Evolutionary conservation across 495 filamentous ascomycete species (phyloP).

Genomic region (Opeltia flavorubescens): DNA sequence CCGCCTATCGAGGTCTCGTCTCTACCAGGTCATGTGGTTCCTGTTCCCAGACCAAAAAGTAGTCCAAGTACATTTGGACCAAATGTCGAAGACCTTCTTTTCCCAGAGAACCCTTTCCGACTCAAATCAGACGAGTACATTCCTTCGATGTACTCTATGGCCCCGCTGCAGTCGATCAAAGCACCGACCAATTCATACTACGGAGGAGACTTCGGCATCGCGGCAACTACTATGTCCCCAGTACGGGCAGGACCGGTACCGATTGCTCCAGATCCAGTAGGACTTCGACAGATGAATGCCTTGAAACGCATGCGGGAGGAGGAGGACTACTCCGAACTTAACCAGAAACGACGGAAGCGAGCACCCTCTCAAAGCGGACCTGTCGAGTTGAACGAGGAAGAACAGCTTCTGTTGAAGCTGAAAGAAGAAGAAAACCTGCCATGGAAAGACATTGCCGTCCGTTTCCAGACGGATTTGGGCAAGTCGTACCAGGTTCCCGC

Average conservation of each 20-base stretch:
- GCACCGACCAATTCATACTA: conserved; percentile 10
- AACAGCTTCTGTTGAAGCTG: conserved; percentile 49
- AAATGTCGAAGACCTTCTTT: conserved; percentile 18
- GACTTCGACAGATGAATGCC: conserved; percentile 19
- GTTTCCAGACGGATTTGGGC: conserved; percentile 46
- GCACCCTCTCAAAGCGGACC: conserved; percentile 16
- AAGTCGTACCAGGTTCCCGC: conserved; percentile 55
- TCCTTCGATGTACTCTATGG: conserved; percentile 16
- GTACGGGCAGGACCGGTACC: conserved; percentile 11
- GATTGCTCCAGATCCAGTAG: conserved; percentile 17
- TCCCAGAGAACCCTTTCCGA: conserved; percentile 17
- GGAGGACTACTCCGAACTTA: conserved; percentile 16
- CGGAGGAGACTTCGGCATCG: conserved; percentile 8
- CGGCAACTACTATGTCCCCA: conserved; percentile 12
- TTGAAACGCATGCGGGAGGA: conserved; percentile 17
- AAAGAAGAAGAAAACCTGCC: conserved; percentile 53
- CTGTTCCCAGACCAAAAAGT: conserved; percentile 25
- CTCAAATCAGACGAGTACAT: conserved; percentile 15
- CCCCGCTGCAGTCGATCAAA: conserved; percentile 10
- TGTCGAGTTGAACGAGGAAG: conserved; percentile 41
- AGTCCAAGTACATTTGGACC: conserved; percentile 25
- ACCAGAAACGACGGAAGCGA: conserved; percentile 16
- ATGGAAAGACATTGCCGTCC: conserved; percentile 55
- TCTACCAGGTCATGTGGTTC: conserved; percentile 17
- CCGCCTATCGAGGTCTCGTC: conserved; percentile 18